Conservation (phyloP, 2,329 filamentous ascomycete genomes). For the Sporothrix sp. region DNA sequence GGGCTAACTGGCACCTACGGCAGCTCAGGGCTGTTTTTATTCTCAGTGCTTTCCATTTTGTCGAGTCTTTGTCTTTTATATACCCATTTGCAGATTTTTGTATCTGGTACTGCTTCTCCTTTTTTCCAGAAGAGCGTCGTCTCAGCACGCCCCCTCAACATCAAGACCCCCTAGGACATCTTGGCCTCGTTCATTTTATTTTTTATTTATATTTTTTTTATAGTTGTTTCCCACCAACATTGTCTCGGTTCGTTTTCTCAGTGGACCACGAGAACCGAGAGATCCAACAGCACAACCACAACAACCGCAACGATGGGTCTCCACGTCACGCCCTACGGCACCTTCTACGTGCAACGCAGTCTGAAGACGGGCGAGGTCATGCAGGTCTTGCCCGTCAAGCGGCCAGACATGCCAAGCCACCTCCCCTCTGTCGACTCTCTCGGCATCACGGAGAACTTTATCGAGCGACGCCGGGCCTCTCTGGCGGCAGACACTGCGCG, state of each 20-base stretch:
- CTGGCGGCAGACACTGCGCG: conserved; percentile 13
- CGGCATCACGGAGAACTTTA: conserved; percentile 17
- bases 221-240: too few relatives aligned
- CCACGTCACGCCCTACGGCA: conserved; percentile 16
- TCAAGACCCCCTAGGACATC: too few relatives aligned
- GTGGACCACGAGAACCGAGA: too few relatives aligned
- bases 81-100: too few relatives aligned
- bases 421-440: conserved; percentile 16
- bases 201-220: too few relatives aligned
- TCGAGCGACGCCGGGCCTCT: conserved; percentile 16
- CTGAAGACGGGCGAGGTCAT: conserved; percentile 17
- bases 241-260: too few relatives aligned
- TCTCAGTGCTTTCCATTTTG: background rate
- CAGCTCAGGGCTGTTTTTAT: background rate
- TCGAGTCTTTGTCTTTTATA: too few relatives aligned
- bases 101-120: too few relatives aligned
- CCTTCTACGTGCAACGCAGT: conserved; percentile 17
- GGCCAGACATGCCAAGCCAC: conserved; percentile 12
- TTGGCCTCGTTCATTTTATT: background rate
- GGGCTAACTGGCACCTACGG: background rate
- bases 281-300: too few relatives aligned
- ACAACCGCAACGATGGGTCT: conserved; percentile 13
- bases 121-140: too few relatives aligned
- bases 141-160: too few relatives aligned
- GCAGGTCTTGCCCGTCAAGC: conserved; percentile 16